Conservation (phyloP, 495 filamentous ascomycete species). For the Corynascus novoguineensis region DNA sequence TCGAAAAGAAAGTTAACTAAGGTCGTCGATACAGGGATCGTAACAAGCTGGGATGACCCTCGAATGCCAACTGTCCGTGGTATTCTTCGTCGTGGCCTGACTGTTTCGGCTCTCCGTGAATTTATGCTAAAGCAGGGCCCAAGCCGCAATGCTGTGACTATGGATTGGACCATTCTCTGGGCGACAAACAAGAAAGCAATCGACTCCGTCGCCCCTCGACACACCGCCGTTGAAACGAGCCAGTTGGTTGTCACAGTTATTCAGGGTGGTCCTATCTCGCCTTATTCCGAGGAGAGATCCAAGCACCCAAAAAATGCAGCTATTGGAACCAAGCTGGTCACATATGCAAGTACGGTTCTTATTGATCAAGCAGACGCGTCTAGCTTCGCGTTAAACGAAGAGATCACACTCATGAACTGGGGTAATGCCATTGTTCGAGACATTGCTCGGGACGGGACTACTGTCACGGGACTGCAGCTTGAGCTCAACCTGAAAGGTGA, state of each 20-base stretch:
- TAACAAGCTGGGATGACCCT: neutral
- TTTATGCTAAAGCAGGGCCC: slow-evolving; percentile 1
- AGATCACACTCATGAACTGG: slow-evolving; percentile 6
- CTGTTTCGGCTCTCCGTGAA: neutral
- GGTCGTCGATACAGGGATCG: neutral
- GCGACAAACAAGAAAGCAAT: neutral
- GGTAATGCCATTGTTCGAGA: neutral
- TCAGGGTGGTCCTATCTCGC: neutral
- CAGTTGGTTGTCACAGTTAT: neutral
- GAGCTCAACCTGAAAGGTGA: slow-evolving; percentile 28
- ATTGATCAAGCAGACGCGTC: neutral
- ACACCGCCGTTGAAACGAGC: neutral
- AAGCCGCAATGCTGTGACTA: neutral
- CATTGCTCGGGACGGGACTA: neutral
- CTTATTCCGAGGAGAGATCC: neutral
- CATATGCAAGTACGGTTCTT: neutral
- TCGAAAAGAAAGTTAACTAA: neutral
- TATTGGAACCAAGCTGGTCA: neutral
- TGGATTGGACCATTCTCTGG: slow-evolving; percentile 1
- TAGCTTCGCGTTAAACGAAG: neutral
- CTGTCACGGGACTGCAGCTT: neutral
- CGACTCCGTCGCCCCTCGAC: neutral
- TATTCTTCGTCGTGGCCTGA: slow-evolving; percentile 57
- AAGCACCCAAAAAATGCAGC: neutral
- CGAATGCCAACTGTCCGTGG: slow-evolving; percentile 77